Conservation (phyloP, 2,329 filamentous ascomycete genomes). For the Pyrenophora graminea region DNA sequence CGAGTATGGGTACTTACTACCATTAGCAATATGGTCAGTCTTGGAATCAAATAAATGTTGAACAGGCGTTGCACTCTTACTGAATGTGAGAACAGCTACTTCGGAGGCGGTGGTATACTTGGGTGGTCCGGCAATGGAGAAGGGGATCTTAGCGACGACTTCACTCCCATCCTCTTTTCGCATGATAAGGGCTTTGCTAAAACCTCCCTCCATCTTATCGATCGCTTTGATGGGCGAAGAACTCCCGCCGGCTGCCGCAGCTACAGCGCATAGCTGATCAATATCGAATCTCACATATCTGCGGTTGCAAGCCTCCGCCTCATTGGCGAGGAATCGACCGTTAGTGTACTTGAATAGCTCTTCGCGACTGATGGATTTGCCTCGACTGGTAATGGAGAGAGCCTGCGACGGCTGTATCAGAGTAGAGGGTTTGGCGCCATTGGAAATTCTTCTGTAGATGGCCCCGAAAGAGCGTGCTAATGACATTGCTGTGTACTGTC, state of each 20-base stretch:
- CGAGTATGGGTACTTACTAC: constrained; percentile 17
- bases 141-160: constrained; percentile 27
- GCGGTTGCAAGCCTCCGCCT: constrained; percentile 25
- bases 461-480: no score
- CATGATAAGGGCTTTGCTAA: constrained; percentile 40
- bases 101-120: constrained; percentile 43
- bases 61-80: constrained; percentile 15
- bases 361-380: constrained; percentile 14
- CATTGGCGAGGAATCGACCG: constrained; percentile 36
- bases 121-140: constrained; percentile 35
- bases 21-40: constrained; percentile 5
- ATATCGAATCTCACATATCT: constrained; percentile 38
- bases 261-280: constrained; percentile 34
- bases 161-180: constrained; percentile 22
- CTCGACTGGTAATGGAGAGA: no score
- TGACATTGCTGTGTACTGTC: no score
- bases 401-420: no score
- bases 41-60: not conserved
- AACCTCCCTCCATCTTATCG: constrained; percentile 43
- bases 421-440: no score
- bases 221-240: constrained; percentile 31
- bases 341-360: constrained; percentile 35
- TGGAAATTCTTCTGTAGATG: no score
- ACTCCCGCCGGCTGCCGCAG: constrained; percentile 18
- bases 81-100: constrained; percentile 41